phyloP scores from a whole-genome alignment of 208 protist species.

The Leishmania mexicana region DNA sequence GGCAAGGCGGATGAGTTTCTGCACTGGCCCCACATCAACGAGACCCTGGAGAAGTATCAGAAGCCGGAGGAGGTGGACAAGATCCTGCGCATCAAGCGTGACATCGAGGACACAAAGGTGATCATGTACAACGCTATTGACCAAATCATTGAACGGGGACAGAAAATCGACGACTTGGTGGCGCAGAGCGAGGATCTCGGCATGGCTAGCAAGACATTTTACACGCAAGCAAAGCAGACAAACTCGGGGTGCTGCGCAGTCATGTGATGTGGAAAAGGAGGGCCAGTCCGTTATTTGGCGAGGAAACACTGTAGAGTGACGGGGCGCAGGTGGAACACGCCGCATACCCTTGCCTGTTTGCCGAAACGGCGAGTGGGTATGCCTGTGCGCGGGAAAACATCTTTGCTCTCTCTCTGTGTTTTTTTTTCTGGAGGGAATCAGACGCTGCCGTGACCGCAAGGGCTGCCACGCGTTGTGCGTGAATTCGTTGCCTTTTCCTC shows the following conservation, averaged over 20 bases:
- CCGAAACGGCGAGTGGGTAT: not conserved
- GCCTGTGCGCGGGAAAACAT: not conserved
- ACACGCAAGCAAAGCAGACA: slow-evolving; percentile 88
- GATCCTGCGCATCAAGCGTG: slow-evolving; percentile 85
- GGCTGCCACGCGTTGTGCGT: not conserved
- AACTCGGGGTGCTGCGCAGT: slow-evolving; percentile 87
- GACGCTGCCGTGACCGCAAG: not conserved
- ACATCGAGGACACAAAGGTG: slow-evolving; percentile 92
- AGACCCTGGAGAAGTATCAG: slow-evolving; percentile 86
- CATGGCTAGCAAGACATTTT: slow-evolving; percentile 90
- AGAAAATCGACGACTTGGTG: slow-evolving; percentile 93
- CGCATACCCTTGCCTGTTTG: not conserved
- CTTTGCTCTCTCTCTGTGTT: not conserved
- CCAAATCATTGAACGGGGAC: slow-evolving; percentile 84
- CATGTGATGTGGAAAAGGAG: slow-evolving; percentile 45
- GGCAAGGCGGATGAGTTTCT: slow-evolving; percentile 77
- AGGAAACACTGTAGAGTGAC: not conserved
- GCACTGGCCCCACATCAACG: slow-evolving; percentile 72
- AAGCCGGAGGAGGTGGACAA: slow-evolving; percentile 92
- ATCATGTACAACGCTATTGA: slow-evolving; percentile 94
- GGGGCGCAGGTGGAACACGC: not conserved
- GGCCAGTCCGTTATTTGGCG: not conserved
- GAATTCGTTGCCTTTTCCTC: not conserved
- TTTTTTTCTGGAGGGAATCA: not conserved
- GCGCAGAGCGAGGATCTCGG: slow-evolving; percentile 81